phyloP scores from a whole-genome alignment of 148 eudicot genomes.

The Rhododendron henanense region DNA sequence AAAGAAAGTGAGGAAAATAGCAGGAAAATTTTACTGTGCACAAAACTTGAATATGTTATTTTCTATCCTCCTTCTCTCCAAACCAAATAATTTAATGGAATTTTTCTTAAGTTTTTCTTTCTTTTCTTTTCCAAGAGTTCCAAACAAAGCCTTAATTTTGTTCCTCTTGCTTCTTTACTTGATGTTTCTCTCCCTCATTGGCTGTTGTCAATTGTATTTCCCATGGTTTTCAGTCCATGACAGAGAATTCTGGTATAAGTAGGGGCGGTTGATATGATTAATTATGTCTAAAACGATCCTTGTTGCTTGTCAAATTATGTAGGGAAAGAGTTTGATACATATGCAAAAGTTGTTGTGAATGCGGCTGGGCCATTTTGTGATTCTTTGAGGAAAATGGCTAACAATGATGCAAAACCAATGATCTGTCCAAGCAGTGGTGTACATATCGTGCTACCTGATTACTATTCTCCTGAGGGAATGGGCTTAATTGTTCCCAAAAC shows the following conservation, averaged over 20 bases:
- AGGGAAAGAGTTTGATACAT: constrained; percentile 88
- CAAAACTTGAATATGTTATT: not conserved
- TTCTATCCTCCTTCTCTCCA: not conserved
- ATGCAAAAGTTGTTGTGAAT: constrained; percentile 89
- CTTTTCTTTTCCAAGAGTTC: not conserved
- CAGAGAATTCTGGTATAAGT: not conserved
- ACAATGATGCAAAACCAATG: constrained; percentile 64
- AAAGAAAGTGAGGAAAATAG: no score
- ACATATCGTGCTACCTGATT: constrained; percentile 90
- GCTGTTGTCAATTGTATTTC: not conserved
- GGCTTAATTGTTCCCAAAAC: constrained; percentile 98
- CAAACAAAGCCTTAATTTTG: not conserved
- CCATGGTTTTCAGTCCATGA: not conserved
- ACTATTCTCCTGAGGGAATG: constrained; percentile 98
- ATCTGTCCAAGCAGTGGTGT: constrained; percentile 97
- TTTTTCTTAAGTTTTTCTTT: no score
- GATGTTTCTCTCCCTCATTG: constrained; percentile 3
- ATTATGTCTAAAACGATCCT: constrained; percentile 17
- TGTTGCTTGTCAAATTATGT: constrained; percentile 25
- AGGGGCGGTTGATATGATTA: not conserved
- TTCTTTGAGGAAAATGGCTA: constrained; percentile 75
- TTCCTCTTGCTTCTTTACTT: not conserved
- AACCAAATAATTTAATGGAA: not conserved
- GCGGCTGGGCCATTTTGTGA: constrained; percentile 99
- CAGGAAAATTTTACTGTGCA: no score